A percentile compares a stretch with the other conserved stretches of the same genome.
Conservation (phyloP, 2,329 filamentous ascomycete species). For the Cladosporium sp. region DNA sequence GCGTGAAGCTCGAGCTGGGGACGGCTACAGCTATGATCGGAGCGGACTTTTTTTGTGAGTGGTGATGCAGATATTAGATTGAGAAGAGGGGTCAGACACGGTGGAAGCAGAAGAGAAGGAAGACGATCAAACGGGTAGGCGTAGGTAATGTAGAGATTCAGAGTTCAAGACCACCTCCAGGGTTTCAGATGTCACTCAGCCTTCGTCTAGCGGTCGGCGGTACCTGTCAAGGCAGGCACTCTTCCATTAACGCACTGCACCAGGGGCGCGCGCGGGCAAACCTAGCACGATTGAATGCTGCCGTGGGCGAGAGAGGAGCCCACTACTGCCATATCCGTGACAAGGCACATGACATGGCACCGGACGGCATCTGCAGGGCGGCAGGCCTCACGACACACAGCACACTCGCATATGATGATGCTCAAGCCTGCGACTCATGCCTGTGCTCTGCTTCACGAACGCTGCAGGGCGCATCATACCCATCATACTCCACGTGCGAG, state of each 20-base stretch:
- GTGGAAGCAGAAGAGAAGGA: background rate
- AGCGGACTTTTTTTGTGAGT: too few species aligned
- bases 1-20: background rate
- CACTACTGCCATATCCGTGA: constrained; percentile 1
- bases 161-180: constrained; percentile 1
- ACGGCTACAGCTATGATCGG: too few species aligned
- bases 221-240: background rate
- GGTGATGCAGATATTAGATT: too few species aligned
- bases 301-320: background rate
- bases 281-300: background rate
- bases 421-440: background rate
- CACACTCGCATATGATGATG: too few species aligned
- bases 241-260: background rate
- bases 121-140: background rate
- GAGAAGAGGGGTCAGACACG: background rate
- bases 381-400: too few species aligned
- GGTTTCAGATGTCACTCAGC: background rate
- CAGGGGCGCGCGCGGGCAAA: background rate
- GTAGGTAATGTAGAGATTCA: background rate
- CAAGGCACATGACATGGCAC: background rate
- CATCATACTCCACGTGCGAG: too few species aligned
- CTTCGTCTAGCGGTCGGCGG: background rate
- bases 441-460: background rate
- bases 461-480: background rate
- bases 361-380: too few species aligned